These are phyloP conservation scores for Aspergillus transmontanensis DNA, from an alignment of 2,329 filamentous ascomycete species.

Conservation along the genomic window DNA sequence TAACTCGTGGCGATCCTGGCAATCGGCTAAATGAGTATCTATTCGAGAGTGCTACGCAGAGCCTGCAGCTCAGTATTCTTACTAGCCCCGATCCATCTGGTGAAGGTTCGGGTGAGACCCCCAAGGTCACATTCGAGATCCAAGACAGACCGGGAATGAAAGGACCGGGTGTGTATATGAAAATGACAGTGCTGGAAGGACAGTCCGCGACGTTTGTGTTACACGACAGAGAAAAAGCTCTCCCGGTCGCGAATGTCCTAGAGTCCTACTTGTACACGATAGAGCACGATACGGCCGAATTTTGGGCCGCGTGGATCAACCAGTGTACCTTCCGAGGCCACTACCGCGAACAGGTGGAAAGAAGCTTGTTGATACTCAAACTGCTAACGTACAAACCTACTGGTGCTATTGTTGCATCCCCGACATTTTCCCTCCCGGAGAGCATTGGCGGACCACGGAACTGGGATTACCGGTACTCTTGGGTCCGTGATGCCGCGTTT, in stretches of 20 bases:
- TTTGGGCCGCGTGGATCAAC: slow-evolving; percentile 57
- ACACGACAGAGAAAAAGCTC: background rate
- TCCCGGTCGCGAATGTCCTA: background rate
- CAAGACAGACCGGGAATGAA: background rate
- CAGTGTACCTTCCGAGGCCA: slow-evolving; percentile 71
- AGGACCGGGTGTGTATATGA: background rate
- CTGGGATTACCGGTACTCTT: slow-evolving; percentile 62
- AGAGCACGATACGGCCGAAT: background rate
- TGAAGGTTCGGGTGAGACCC: background rate
- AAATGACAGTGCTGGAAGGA: background rate
- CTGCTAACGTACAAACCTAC: slow-evolving; percentile 78
- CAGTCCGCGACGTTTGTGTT: background rate
- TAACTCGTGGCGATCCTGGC: background rate
- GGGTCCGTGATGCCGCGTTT: slow-evolving; percentile 77
- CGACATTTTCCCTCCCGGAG: slow-evolving; percentile 77
- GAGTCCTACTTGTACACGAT: background rate
- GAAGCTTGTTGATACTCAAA: slow-evolving; percentile 74
- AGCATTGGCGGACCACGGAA: slow-evolving; percentile 66
- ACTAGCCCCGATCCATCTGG: background rate
- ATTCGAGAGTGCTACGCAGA: background rate
- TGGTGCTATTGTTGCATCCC: slow-evolving; percentile 74
- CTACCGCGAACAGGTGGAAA: slow-evolving; percentile 71
- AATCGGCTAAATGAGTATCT: background rate
- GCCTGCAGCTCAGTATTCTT: background rate
- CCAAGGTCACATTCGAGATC: background rate